Conservation (phyloP, 768 basidiomycete genomes). For the Mycena metata region DNA sequence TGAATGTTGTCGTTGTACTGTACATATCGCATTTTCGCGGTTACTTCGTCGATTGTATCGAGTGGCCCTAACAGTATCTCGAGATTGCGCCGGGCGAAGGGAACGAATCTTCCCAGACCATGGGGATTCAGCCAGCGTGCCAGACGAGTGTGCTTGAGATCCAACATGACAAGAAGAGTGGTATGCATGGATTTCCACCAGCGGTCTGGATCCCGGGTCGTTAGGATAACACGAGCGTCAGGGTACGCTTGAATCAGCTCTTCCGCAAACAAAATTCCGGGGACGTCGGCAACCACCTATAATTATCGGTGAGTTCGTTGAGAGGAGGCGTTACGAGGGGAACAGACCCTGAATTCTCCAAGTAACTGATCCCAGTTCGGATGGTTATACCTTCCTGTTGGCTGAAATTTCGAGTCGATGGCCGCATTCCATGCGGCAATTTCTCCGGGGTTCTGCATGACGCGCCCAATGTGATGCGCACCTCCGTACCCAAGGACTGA, state of each 20-base stretch:
- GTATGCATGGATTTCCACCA: conserved; percentile 30
- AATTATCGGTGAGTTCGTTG: background rate
- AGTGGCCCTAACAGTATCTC: conserved; percentile 32
- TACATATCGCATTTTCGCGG: conserved; percentile 12
- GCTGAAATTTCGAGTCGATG: conserved; percentile 24
- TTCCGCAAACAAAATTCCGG: conserved; percentile 28
- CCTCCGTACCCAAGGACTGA: conserved; percentile 23
- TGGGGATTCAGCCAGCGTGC: conserved; percentile 30
- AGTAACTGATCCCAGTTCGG: conserved; percentile 27
- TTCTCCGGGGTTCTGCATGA: conserved; percentile 22
- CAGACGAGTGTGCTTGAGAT: background rate
- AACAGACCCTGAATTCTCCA: conserved; percentile 17
- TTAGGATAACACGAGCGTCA: conserved; percentile 26
- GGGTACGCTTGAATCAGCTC: conserved; percentile 29
- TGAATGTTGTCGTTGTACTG: conserved; percentile 21
- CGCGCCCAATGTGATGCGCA: conserved; percentile 32
- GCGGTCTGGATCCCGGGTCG: conserved; percentile 26
- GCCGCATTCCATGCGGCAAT: conserved; percentile 25
- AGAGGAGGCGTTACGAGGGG: background rate
- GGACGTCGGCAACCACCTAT: conserved; percentile 32
- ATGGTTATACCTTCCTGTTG: background rate
- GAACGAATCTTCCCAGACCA: conserved; percentile 26
- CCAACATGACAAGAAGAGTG: conserved; percentile 33
- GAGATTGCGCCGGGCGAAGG: conserved; percentile 34
- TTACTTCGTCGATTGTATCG: background rate